Conservation (phyloP, 2,329 filamentous ascomycete genomes). For the Colletotrichum sp. region DNA sequence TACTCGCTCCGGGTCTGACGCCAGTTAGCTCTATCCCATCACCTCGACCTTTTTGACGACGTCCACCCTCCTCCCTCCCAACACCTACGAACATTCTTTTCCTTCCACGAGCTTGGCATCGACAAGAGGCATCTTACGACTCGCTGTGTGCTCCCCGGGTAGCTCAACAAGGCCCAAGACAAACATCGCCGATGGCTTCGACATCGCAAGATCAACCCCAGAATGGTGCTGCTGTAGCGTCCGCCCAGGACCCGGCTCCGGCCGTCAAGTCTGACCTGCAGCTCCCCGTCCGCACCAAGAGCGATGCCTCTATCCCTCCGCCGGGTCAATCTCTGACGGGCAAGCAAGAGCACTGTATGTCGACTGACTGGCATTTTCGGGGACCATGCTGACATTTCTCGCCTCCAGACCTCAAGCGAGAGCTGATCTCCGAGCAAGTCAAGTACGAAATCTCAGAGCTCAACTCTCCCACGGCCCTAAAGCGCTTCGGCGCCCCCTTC, state of each 20-base stretch:
- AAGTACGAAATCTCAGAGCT: constrained; percentile 90
- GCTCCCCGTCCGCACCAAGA: constrained; percentile 28
- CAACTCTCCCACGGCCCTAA: constrained; percentile 91
- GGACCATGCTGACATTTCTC: background rate
- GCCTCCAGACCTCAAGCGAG: constrained; percentile 84
- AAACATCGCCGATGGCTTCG: constrained; percentile 19
- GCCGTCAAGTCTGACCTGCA: constrained; percentile 4
- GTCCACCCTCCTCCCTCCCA: background rate
- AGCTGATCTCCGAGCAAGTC: constrained; percentile 90
- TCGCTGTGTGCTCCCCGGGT: background rate
- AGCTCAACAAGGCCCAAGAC: background rate
- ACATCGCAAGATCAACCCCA: constrained; percentile 11
- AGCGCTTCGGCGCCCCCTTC: constrained; percentile 95
- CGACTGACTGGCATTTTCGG: background rate
- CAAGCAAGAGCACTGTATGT: constrained; percentile 96
- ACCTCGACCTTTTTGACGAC: background rate
- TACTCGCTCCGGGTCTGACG: constrained; percentile 10
- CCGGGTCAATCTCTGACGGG: constrained; percentile 72
- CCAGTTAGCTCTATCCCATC: constrained; percentile 13
- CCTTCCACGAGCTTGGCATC: constrained; percentile 1
- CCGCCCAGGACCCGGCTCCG: background rate
- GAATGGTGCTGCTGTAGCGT: constrained; percentile 22
- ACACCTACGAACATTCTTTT: background rate
- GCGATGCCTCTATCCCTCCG: constrained; percentile 35
- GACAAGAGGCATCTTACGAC: background rate